Conservation (phyloP, 331 rosid species). For the Quercus tomentella region DNA sequence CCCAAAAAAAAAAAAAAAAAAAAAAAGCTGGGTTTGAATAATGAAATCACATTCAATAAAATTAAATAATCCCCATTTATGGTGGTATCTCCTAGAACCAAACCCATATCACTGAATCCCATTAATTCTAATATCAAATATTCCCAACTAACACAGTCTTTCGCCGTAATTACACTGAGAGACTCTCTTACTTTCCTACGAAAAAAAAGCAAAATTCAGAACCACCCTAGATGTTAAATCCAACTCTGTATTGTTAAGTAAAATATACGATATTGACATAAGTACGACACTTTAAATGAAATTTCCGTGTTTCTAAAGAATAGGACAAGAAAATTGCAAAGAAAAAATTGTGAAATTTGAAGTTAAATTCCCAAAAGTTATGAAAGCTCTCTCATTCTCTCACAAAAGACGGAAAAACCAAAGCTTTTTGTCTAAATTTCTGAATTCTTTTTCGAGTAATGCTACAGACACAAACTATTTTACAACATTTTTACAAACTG, state of each 20-base stretch:
- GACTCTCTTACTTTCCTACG: too few relatives aligned
- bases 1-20: neutral
- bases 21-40: constrained; percentile 9
- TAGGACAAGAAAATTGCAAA: too few relatives aligned
- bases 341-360: too few relatives aligned
- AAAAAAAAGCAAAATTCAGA: too few relatives aligned
- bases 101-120: neutral
- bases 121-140: neutral
- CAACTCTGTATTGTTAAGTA: too few relatives aligned
- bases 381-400: neutral
- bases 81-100: constrained; percentile 5
- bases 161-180: too few relatives aligned
- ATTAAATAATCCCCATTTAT: neutral
- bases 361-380: too few relatives aligned
- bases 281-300: too few relatives aligned
- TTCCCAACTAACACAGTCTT: too few relatives aligned
- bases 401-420: neutral
- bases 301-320: fast-evolving
- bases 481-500: too few relatives aligned
- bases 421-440: neutral
- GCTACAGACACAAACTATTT: too few relatives aligned
- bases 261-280: fast-evolving
- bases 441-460: neutral
- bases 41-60: neutral
- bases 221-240: too few relatives aligned